Evolutionary conservation across 176 grass and related monocot species (phyloP).

Genomic region (Lolium multiflorum): DNA sequence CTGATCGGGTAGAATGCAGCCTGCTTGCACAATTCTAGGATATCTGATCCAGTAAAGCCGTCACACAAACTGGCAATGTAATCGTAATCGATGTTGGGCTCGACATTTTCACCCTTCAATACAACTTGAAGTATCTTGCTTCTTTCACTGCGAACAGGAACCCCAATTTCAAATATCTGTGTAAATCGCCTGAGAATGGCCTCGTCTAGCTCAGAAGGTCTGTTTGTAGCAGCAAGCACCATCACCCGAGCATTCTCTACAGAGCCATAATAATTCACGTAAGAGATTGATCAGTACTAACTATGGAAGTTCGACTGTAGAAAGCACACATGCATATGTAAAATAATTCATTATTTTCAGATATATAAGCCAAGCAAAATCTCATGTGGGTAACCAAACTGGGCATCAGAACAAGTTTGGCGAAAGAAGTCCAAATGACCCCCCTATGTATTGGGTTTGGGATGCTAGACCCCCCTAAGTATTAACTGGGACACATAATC

Average conservation of each 20-base stretch:
- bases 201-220: slow-evolving; percentile 91
- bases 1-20: slow-evolving; percentile 93
- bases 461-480: no score
- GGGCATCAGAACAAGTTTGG: not conserved
- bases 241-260: slow-evolving; percentile 93
- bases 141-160: slow-evolving; percentile 83
- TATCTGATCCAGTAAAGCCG: slow-evolving; percentile 94
- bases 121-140: slow-evolving; percentile 91
- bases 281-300: not conserved
- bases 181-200: slow-evolving; percentile 95
- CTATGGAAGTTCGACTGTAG: not conserved
- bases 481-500: no score
- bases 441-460: no score
- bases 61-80: slow-evolving; percentile 79
- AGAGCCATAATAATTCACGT: slow-evolving; percentile 28
- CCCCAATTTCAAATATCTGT: slow-evolving; percentile 91
- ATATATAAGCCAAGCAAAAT: not conserved
- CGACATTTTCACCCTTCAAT: slow-evolving; percentile 83
- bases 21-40: slow-evolving; percentile 93
- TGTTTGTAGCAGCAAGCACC: slow-evolving; percentile 99
- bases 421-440: no score
- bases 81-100: slow-evolving; percentile 77
- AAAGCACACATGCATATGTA: not conserved
- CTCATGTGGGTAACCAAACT: not conserved
- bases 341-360: not conserved